Evolutionary conservation across 1,139 yeast genomes (phyloP).

Genomic region (Cylindricascospora bacillispora): DNA sequence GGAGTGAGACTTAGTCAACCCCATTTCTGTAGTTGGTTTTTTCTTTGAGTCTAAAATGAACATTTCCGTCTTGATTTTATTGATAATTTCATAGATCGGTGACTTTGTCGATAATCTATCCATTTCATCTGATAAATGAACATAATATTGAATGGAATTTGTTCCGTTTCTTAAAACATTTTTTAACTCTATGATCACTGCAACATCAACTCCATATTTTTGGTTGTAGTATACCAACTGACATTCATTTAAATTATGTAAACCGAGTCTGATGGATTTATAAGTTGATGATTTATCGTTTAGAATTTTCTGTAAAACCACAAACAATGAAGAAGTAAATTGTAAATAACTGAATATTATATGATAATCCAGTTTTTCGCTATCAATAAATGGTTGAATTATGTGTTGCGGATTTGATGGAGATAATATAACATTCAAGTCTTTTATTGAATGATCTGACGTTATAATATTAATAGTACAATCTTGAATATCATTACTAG

Average conservation of each 20-base stretch:
- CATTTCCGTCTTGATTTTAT: constrained; percentile 19
- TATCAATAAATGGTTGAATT: constrained; percentile 24
- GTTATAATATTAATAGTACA: constrained; percentile 23
- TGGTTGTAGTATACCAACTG: constrained; percentile 19
- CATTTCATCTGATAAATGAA: constrained; percentile 22
- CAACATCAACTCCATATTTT: constrained; percentile 17
- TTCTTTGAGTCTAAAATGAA: constrained; percentile 17
- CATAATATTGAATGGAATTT: constrained; percentile 16
- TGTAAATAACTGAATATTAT: constrained; percentile 25
- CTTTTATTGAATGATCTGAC: constrained; percentile 18
- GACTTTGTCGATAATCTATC: constrained; percentile 20
- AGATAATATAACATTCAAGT: constrained; percentile 21
- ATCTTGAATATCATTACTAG: constrained; percentile 17
- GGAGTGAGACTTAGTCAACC: constrained; percentile 7
- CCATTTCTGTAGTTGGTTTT: constrained; percentile 3
- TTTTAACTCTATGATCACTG: constrained; percentile 19
- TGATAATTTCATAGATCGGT: constrained; percentile 17
- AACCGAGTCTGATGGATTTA: constrained; percentile 12
- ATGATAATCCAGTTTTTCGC: constrained; percentile 20
- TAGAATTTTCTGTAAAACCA: constrained; percentile 14
- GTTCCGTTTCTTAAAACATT: constrained; percentile 17
- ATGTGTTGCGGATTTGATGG: constrained; percentile 24
- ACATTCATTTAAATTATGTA: constrained; percentile 23
- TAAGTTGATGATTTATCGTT: constrained; percentile 7
- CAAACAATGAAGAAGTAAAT: constrained; percentile 24